Base-by-base conservation (phyloP, 441 rosid species). In the Pelargonium cotyledonis region DNA sequence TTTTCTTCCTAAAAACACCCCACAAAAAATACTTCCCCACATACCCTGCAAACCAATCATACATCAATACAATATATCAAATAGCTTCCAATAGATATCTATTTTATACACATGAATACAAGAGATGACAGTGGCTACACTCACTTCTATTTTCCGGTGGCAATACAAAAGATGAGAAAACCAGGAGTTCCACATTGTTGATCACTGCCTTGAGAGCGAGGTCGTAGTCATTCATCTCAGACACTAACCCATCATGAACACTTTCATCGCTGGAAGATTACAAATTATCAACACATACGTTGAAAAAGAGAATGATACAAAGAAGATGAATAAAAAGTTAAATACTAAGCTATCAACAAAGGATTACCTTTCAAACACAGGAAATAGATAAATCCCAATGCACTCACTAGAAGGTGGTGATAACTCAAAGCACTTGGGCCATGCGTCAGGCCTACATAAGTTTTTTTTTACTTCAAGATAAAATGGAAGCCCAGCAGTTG, bases 1-100 rank as follows among this genome's bases (percentile, higher is more conserved):
- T 51, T 51, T 51, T n/a, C 4, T 51, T 51, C 58, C 58, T 51
- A 51, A n/a, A 51, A 51, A 51, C 58, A n/a, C 58, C 58, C 58
- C 58, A 51, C 58, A 51, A 51, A n/a, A 2, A 51, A n/a, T 51
- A 51, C 19, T 51, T 51, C 18, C 58, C 18, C n/a, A 15, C n/a
- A n/a, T 2, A 6, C 7, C 58, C 58, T 51, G 58, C 58, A 51
- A 14, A n/a, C 58, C 58, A n/a, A 5, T 51, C 4, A n/a, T 14
- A 14, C 5, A 31, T 2, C 38, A 31, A 31, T 4, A 3, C 58
- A 6, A 14, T n/a, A 51, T 51, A n/a, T n/a, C 58, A 51, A 11
- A 15, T 51, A 51, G n/a, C 58, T 51, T 51, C 38, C 58, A 51
- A 16, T 16, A 51, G n/a, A 51, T 51, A n/a, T n/a, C 11, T 6